Percentiles rank a stretch among this genome's conserved stretches.
These are phyloP conservation scores for Acer yangbiense DNA, from an alignment of 345 rosid genomes.

Conservation along the genomic window DNA sequence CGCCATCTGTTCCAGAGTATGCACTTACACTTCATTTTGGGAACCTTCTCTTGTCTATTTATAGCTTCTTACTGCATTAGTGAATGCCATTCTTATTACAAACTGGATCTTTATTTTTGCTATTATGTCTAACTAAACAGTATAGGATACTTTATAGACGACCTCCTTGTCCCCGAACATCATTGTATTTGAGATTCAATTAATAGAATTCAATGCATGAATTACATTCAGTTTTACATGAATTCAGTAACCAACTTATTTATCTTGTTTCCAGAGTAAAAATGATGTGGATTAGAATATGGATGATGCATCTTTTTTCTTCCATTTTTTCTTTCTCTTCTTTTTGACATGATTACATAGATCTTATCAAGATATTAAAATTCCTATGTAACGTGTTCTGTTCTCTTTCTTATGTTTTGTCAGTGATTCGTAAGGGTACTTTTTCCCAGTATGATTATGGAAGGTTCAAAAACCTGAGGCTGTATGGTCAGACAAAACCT, in stretches of 20 bases:
- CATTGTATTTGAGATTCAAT: neutral
- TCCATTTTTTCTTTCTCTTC: neutral
- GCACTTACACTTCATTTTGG: conserved; percentile 19
- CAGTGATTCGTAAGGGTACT: conserved; percentile 94
- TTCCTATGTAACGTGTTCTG: conserved; percentile 8
- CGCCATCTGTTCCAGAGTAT: conserved; percentile 94
- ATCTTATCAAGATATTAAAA: neutral
- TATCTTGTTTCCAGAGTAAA: neutral
- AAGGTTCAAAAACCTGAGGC: conserved; percentile 53
- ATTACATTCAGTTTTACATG: neutral
- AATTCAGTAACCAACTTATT: neutral
- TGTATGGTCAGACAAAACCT: conserved; percentile 60
- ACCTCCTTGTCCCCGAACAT: neutral
- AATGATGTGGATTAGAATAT: neutral
- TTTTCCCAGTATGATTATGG: conserved; percentile 83
- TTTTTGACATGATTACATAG: neutral
- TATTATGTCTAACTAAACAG: neutral
- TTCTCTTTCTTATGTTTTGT: neutral
- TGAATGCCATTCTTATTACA: neutral
- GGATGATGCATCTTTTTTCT: neutral
- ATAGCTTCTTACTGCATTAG: neutral
- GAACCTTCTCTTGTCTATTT: neutral
- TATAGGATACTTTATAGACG: neutral
- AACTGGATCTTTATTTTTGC: neutral
- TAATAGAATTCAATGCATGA: neutral